A percentile compares a stretch with the other conserved stretches of the same genome.
phyloP scores from a whole-genome alignment of 2,329 filamentous ascomycete species.

The Emergomyces pasteurianus region DNA sequence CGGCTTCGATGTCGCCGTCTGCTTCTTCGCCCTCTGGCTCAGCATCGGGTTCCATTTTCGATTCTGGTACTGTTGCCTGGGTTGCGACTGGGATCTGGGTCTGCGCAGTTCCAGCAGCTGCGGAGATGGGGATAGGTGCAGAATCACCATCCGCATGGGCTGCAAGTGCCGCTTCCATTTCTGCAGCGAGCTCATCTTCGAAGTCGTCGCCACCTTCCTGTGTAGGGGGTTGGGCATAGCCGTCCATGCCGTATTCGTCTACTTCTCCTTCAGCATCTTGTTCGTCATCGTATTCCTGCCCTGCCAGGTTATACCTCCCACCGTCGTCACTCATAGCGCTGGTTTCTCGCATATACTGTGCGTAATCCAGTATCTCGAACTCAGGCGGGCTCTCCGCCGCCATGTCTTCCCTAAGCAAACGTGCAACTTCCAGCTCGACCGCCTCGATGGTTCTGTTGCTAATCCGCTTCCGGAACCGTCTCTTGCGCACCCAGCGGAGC shows the following conservation, averaged over 20 bases:
- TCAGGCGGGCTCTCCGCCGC: conserved; percentile 44
- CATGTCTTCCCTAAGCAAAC: conserved; percentile 58
- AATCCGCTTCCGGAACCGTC: conserved; percentile 71
- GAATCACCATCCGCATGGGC: conserved; percentile 21
- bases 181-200: conserved; percentile 31
- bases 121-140: conserved; percentile 4
- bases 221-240: conserved; percentile 28
- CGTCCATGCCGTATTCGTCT: conserved; percentile 22
- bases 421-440: conserved; percentile 67
- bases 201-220: conserved; percentile 25
- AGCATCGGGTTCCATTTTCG: neutral
- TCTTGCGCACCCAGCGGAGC: conserved; percentile 72
- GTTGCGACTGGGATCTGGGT: conserved; percentile 2
- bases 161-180: conserved; percentile 33
- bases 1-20: conserved; percentile 8
- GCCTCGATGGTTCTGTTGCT: conserved; percentile 75
- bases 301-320: conserved; percentile 25
- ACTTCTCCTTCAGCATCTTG: conserved; percentile 39
- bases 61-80: conserved; percentile 3
- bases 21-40: conserved; percentile 6
- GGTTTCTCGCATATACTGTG: conserved; percentile 34
- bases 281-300: conserved; percentile 38
- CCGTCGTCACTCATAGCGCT: conserved; percentile 32
- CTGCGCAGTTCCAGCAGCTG: conserved; percentile 11
- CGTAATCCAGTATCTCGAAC: conserved; percentile 52